Evolutionary conservation across 805 yeast genomes (phyloP), one percentile per base, ranked within the genome.

Genomic region (Nakazawaea siamensis): DNA sequence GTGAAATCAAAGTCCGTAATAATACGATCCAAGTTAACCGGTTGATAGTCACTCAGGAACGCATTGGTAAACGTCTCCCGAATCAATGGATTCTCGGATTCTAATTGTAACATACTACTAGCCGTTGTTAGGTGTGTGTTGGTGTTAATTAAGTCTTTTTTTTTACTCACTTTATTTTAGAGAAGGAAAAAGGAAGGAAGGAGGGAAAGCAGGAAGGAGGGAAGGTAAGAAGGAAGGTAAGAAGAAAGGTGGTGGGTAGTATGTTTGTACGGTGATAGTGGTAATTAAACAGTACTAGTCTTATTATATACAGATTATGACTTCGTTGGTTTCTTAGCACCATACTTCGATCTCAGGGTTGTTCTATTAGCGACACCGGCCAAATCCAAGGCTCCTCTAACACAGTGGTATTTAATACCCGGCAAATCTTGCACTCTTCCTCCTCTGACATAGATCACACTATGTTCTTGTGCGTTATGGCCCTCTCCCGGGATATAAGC

Each of bases 401-500:
- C 82, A 47, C 86, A 68, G 60, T 84, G 92, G 59, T 92, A 92
- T 56, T 86, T 88, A 32, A 92, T 96, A 72, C 99, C 99, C 18
- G 98, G 98, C 49, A 90, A 67, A 76, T 92, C 99, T 55, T 88
- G 96, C 35, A 85, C 85, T 70, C 97, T 78, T 12, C 98, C 99
- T n/a, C 99, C 99, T 60, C 98, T 76, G 3, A 92, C 95, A 35
- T 77, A 73, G 1, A 92, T 97, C 34, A 92, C 94, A 51, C 94
- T 84, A 62, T 92, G 99, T 58, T 92, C 99, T 64, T 92, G 97
- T 16, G 94, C 80, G 53, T 92, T 92, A 60, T 92, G 98, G 15
- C 99, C 98, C 55, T 92, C 97, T 37, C 99, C 99, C 12, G 97
- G 96, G 39, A 92, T 92, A 56, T 87, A 88, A 1, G 96, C 96